These are phyloP conservation scores for Cyclotella atomus DNA, from an alignment of 108 stramenopile species.

Conservation along the genomic window DNA sequence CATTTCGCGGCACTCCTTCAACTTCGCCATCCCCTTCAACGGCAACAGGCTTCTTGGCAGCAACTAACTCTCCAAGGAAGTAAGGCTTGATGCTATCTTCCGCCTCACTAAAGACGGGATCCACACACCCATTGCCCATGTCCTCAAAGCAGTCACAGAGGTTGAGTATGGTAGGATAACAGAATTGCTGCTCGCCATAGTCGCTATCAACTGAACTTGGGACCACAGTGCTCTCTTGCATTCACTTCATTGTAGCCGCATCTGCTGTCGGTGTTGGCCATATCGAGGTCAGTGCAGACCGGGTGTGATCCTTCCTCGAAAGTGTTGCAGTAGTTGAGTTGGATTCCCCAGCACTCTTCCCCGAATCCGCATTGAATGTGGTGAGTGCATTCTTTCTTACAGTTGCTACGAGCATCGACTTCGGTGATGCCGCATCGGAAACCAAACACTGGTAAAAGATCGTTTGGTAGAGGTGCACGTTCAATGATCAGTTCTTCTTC, in stretches of 20 bases:
- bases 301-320: conserved; percentile 50
- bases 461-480: conserved; percentile 22
- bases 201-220: conserved; percentile 25
- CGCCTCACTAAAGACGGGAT: conserved; percentile 2
- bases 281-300: conserved; percentile 39
- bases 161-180: conserved; percentile 40
- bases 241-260: conserved; percentile 43
- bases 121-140: conserved; percentile 13
- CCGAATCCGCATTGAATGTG: conserved; percentile 27
- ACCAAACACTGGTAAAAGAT: conserved; percentile 37
- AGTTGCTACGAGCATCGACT: conserved; percentile 50
- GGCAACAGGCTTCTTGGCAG: conserved; percentile 18
- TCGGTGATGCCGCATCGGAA: conserved; percentile 44
- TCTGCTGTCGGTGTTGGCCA: conserved; percentile 29
- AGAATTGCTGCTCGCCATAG: conserved; percentile 25
- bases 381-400: conserved; percentile 40
- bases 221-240: conserved; percentile 46
- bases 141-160: conserved; percentile 44
- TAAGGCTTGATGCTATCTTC: conserved; percentile 9
- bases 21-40: conserved; percentile 16
- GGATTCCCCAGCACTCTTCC: conserved; percentile 50
- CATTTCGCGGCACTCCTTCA: conserved; percentile 14
- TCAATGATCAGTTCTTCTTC: conserved; percentile 17
- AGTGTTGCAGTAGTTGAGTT: conserved; percentile 51
- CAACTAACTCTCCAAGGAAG: conserved; percentile 12